Conservation (phyloP, 352 stramenopile species). For the Globisporangium perplexum region DNA sequence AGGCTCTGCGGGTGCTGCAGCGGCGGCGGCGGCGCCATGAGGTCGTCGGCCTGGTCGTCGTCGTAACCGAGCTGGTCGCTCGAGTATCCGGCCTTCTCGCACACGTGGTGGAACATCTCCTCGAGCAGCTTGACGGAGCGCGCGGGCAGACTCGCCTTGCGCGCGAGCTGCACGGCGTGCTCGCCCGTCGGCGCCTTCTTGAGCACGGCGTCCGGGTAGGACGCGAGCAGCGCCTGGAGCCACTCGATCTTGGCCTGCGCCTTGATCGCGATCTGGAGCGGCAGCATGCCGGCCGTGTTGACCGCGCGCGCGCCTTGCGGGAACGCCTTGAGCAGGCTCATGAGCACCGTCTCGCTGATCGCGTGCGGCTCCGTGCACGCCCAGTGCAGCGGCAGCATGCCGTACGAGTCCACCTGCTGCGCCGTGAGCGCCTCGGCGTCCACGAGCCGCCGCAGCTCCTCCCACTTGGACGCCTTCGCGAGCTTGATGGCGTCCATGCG, state of each 20-base stretch:
- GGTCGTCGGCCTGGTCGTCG: constrained; percentile 14
- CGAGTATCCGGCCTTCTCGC: constrained; percentile 52
- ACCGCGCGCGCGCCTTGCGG: constrained; percentile 50
- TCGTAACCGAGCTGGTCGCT: constrained; percentile 47
- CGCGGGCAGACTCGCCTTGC: constrained; percentile 43
- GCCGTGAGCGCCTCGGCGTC: constrained; percentile 60
- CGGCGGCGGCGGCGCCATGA: background rate
- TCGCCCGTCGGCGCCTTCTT: constrained; percentile 70
- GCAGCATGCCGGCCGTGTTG: constrained; percentile 83
- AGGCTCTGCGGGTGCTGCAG: background rate
- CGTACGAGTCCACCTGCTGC: constrained; percentile 80
- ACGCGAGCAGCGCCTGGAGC: constrained; percentile 78
- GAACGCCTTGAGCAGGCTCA: constrained; percentile 76
- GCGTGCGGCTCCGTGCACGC: constrained; percentile 79
- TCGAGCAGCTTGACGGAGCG: constrained; percentile 75
- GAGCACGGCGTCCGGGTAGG: constrained; percentile 75
- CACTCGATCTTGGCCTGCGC: constrained; percentile 83
- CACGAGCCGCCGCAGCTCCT: constrained; percentile 67
- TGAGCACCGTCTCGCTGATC: constrained; percentile 64
- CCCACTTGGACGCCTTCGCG: constrained; percentile 77
- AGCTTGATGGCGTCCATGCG: constrained; percentile 82
- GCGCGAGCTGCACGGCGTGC: constrained; percentile 68
- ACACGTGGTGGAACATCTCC: constrained; percentile 87
- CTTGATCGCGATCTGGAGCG: constrained; percentile 86
- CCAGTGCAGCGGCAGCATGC: constrained; percentile 86